Conservation (phyloP, 495 filamentous ascomycete genomes). For the Penicillium chermesinum region DNA sequence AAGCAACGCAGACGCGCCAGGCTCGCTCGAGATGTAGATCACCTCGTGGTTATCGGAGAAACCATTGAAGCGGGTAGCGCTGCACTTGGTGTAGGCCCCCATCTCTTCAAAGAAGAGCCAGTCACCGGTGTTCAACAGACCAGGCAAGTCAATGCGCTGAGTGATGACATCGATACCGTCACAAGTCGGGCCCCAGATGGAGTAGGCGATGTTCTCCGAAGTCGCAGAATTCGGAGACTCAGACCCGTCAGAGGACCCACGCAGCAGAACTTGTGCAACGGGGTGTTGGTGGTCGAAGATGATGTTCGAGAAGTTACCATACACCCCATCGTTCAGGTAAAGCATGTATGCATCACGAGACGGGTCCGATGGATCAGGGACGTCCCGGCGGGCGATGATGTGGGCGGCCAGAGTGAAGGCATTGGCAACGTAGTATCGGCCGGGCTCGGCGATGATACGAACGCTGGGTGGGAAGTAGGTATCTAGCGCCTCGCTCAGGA, state of each 20-base stretch:
- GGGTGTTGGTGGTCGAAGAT: slow-evolving; percentile 98
- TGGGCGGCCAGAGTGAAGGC: slow-evolving; percentile 92
- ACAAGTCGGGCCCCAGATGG: slow-evolving; percentile 97
- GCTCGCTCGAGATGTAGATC: slow-evolving; percentile 90
- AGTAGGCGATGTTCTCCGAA: slow-evolving; percentile 58
- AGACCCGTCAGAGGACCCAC: slow-evolving; percentile 41
- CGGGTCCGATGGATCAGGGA: slow-evolving; percentile 54
- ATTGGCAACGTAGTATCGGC: slow-evolving; percentile 88
- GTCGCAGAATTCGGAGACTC: slow-evolving; percentile 46
- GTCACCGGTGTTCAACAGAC: slow-evolving; percentile 79
- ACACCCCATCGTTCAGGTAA: slow-evolving; percentile 94
- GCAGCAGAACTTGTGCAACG: slow-evolving; percentile 70
- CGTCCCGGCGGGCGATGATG: slow-evolving; percentile 90
- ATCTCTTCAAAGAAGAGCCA: slow-evolving; percentile 99
- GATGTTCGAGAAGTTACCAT: slow-evolving; percentile 97
- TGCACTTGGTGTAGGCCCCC: slow-evolving; percentile 98
- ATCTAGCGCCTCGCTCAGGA: slow-evolving; percentile 75
- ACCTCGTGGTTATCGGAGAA: slow-evolving; percentile 89
- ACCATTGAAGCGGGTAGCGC: slow-evolving; percentile 97
- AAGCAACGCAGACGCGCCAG: slow-evolving; percentile 74
- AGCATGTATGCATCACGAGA: slow-evolving; percentile 78
- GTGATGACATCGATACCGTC: slow-evolving; percentile 94
- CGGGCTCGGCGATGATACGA: slow-evolving; percentile 91
- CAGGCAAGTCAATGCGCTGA: slow-evolving; percentile 65
- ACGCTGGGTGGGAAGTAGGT: slow-evolving; percentile 79